These are phyloP conservation scores for Ustilago trichophora DNA, from an alignment of 1,284 basidiomycete genomes.

Conservation along the genomic window DNA sequence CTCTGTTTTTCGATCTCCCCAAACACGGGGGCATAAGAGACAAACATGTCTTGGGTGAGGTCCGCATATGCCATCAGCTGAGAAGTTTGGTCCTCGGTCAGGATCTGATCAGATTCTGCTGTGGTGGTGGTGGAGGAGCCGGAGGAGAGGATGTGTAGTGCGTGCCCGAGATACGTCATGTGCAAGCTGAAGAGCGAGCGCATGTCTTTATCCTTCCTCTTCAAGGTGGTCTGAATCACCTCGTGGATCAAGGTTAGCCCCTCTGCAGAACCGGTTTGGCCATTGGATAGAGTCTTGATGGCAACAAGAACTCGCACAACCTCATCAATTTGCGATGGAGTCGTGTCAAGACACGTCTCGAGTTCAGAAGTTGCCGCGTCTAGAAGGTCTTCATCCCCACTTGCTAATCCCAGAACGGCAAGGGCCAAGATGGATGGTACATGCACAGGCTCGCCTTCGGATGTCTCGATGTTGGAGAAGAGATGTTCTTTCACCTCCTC, in stretches of 20 bases:
- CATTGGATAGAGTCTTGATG: constrained; percentile 2
- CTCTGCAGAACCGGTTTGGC: too few relatives aligned
- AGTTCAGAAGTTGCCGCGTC: constrained; percentile 89
- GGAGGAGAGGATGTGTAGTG: background rate
- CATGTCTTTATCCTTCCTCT: constrained; percentile 4
- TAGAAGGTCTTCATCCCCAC: constrained; percentile 79
- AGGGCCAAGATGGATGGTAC: constrained; percentile 81
- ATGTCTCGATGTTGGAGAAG: constrained; percentile 14
- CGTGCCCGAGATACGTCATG: constrained; percentile 19
- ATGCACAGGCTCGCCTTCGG: constrained; percentile 66
- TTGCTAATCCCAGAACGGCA: constrained; percentile 84
- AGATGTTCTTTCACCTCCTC: constrained; percentile 24
- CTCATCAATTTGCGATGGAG: background rate
- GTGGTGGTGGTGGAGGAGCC: background rate
- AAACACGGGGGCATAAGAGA: constrained; percentile 7
- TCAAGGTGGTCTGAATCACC: constrained; percentile 13
- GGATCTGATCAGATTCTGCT: background rate
- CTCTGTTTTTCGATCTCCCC: constrained; percentile 19
- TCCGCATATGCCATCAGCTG: constrained; percentile 22
- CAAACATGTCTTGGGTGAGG: constrained; percentile 22
- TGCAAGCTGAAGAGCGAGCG: constrained; percentile 20
- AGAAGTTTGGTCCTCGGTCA: constrained; percentile 2
- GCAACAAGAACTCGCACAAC: constrained; percentile 23
- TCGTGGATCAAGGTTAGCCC: constrained; percentile 17
- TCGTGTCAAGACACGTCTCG: constrained; percentile 2